phyloP scores from a whole-genome alignment of 495 filamentous ascomycete species.

The Xylaria scruposa region DNA sequence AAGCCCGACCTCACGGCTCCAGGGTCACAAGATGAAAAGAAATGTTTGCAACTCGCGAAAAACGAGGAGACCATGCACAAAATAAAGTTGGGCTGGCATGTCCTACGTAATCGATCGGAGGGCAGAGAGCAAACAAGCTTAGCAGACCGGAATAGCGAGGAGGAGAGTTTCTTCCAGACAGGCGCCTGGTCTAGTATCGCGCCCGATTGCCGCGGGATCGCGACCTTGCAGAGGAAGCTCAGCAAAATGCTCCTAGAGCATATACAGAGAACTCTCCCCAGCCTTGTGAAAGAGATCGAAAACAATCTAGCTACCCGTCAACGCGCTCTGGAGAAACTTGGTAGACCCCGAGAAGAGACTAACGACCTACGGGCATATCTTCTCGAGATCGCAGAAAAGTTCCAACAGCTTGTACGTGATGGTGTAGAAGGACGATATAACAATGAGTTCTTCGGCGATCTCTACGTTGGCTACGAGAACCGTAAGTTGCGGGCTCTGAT shows the following conservation, averaged over 20 bases:
- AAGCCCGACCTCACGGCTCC: slow-evolving; percentile 26
- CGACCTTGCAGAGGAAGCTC: background rate
- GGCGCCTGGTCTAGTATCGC: background rate
- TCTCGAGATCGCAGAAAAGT: slow-evolving; percentile 29
- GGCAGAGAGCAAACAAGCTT: background rate
- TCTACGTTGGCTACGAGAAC: background rate
- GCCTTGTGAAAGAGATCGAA: background rate
- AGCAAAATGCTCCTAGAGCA: background rate
- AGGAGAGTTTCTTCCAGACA: background rate
- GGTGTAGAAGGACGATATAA: slow-evolving; percentile 37
- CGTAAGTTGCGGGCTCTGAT: slow-evolving; percentile 37
- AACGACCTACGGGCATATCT: slow-evolving; percentile 28
- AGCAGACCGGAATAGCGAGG: background rate
- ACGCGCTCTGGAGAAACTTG: background rate
- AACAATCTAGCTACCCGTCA: background rate
- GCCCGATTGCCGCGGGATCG: background rate
- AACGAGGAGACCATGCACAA: background rate
- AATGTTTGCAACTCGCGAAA: background rate
- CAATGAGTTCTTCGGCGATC: slow-evolving; percentile 35
- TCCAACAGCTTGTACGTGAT: slow-evolving; percentile 33
- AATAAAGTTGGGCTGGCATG: background rate
- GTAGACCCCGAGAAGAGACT: background rate
- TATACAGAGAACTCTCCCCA: background rate
- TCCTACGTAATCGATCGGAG: background rate
- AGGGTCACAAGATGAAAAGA: slow-evolving; percentile 19